Conservation (phyloP, 176 grass and related monocot genomes). For the Otatea glauca region DNA sequence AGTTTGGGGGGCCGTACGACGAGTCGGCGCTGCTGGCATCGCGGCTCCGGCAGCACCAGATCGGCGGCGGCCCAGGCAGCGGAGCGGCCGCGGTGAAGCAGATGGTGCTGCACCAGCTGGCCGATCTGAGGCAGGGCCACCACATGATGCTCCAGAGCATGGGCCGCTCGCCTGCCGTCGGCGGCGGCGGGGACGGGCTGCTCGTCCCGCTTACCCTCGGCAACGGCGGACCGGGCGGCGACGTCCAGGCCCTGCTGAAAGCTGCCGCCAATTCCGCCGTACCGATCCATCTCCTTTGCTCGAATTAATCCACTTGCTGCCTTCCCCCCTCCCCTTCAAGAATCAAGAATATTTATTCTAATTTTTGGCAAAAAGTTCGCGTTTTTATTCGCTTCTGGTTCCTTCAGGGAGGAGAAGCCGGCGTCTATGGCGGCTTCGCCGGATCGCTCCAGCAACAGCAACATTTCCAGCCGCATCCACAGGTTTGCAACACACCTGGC, state of each 20-base stretch:
- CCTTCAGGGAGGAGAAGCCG: constrained; percentile 54
- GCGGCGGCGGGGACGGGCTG: constrained; percentile 37
- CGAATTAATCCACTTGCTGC: constrained; percentile 41
- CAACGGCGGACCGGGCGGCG: constrained; percentile 46
- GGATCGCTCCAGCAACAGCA: constrained; percentile 64
- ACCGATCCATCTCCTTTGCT: constrained; percentile 28
- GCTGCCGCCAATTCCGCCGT: constrained; percentile 61
- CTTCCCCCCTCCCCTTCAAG: not conserved
- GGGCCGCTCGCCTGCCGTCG: constrained; percentile 43
- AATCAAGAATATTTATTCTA: constrained; percentile 37
- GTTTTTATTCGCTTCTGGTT: constrained; percentile 35
- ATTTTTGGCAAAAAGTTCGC: not conserved
- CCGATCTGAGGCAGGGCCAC: constrained; percentile 57
- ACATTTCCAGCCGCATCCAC: constrained; percentile 63
- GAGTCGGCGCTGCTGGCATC: constrained; percentile 60
- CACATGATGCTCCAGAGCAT: constrained; percentile 61
- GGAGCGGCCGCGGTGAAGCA: constrained; percentile 46
- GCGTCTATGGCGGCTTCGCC: constrained; percentile 59
- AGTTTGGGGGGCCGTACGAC: too few relatives aligned
- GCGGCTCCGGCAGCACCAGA: constrained; percentile 85
- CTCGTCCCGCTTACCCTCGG: constrained; percentile 63
- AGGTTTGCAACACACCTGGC: constrained; percentile 41
- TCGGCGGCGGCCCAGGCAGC: constrained; percentile 45
- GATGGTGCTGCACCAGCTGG: constrained; percentile 70
- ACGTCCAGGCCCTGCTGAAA: constrained; percentile 59